A percentile compares a stretch with the other conserved stretches of the same genome.
phyloP scores from a whole-genome alignment of 1,284 basidiomycete species.

The Ceratobasidium sp. region DNA sequence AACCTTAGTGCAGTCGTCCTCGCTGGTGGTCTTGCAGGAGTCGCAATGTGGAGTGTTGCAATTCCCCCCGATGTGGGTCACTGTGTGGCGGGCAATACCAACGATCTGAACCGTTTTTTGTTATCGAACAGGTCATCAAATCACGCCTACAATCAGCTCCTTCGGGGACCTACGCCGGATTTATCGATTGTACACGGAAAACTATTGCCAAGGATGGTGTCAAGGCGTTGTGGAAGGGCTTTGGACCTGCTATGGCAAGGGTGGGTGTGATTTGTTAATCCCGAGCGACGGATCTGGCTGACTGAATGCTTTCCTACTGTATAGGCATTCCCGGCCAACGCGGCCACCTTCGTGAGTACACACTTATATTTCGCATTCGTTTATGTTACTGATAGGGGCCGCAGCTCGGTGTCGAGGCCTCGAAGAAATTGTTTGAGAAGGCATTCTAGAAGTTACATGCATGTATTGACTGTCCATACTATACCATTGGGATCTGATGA shows the following conservation, averaged over 20 bases:
- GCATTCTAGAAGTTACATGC: constrained; percentile 55
- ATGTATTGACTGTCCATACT: constrained; percentile 19
- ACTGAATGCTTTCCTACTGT: background rate
- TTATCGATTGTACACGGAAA: constrained; percentile 91
- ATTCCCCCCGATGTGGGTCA: constrained; percentile 88
- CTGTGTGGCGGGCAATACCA: background rate
- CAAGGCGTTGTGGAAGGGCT: constrained; percentile 92
- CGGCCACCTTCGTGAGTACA: constrained; percentile 86
- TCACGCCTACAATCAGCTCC: constrained; percentile 97
- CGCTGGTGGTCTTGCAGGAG: constrained; percentile 92
- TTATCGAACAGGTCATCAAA: constrained; percentile 90
- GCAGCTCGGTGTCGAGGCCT: constrained; percentile 81
- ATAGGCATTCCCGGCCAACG: constrained; percentile 90
- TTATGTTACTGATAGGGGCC: constrained; percentile 40
- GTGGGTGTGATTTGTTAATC: constrained; percentile 57
- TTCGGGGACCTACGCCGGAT: constrained; percentile 90
- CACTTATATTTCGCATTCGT: constrained; percentile 22
- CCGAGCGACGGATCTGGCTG: background rate
- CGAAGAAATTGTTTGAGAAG: constrained; percentile 71
- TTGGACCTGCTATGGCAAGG: constrained; percentile 94
- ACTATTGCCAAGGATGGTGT: constrained; percentile 92
- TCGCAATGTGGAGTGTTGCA: constrained; percentile 96
- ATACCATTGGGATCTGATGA: constrained; percentile 19
- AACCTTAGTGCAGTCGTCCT: constrained; percentile 87
- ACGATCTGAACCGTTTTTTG: constrained; percentile 11